Conservation (phyloP, 2,329 filamentous ascomycete species). For the Fusarium anthophilum region DNA sequence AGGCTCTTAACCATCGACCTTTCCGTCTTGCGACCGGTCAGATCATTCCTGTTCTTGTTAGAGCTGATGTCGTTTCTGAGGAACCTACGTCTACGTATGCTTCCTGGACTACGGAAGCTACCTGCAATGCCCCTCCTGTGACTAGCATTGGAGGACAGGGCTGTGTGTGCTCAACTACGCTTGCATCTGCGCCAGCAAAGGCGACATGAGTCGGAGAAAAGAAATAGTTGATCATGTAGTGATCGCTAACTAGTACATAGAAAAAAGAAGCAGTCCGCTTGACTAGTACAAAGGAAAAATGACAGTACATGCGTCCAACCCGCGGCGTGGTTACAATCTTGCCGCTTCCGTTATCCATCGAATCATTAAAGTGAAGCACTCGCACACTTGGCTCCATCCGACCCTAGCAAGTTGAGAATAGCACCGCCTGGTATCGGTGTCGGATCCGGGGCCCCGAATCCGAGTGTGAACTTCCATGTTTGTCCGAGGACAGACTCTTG, state of each 20-base stretch:
- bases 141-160: slow-evolving; percentile 54
- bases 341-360: not conserved
- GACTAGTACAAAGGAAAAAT: slow-evolving; percentile 15
- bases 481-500: slow-evolving; percentile 8
- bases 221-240: slow-evolving; percentile 11
- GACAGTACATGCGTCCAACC: slow-evolving; percentile 13
- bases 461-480: slow-evolving; percentile 17
- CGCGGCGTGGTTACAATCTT: slow-evolving; percentile 25
- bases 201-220: slow-evolving; percentile 12
- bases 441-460: not conserved
- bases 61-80: slow-evolving; percentile 58
- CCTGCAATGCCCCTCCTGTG: slow-evolving; percentile 56
- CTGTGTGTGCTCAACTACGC: slow-evolving; percentile 51
- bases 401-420: slow-evolving; percentile 9
- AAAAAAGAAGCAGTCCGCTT: slow-evolving; percentile 5
- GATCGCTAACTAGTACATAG: slow-evolving; percentile 21
- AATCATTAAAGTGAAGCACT: not conserved
- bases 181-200: slow-evolving; percentile 30
- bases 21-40: slow-evolving; percentile 73
- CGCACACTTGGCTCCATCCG: slow-evolving; percentile 28
- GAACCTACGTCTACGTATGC: slow-evolving; percentile 42
- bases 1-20: slow-evolving; percentile 66
- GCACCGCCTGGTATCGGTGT: not conserved
- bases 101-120: slow-evolving; percentile 53
- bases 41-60: slow-evolving; percentile 73